Evolutionary conservation across 495 filamentous ascomycete species (phyloP).

Genomic region (Diplogelasinospora grovesii): DNA sequence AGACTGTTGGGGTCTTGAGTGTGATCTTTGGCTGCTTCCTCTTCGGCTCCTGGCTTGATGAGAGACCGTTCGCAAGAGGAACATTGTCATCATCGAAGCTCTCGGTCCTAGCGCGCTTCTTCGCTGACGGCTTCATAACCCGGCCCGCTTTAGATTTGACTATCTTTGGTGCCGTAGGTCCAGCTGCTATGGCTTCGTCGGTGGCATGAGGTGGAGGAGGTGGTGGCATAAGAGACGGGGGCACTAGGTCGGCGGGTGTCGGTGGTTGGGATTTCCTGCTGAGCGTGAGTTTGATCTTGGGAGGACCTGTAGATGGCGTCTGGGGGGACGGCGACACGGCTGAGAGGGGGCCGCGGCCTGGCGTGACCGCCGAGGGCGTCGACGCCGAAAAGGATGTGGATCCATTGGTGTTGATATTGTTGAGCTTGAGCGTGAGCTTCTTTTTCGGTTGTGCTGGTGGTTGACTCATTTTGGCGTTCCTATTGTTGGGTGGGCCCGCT

Average conservation of each 20-base stretch:
- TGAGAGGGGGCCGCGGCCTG: conserved; percentile 5
- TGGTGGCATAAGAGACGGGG: conserved; percentile 5
- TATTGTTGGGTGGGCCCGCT: too few species aligned
- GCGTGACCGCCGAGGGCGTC: conserved; percentile 6
- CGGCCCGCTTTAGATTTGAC: conserved; percentile 44
- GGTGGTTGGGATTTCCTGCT: conserved; percentile 38
- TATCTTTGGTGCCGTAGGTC: conserved; percentile 10
- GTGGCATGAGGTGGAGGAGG: neutral
- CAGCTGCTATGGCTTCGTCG: neutral
- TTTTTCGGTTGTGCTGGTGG: conserved; percentile 10
- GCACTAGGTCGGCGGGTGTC: conserved; percentile 33
- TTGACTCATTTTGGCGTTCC: conserved; percentile 13
- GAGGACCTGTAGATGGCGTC: conserved; percentile 33
- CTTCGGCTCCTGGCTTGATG: conserved; percentile 18
- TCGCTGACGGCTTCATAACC: conserved; percentile 40
- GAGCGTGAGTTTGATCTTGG: conserved; percentile 49
- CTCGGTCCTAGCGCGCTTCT: conserved; percentile 33
- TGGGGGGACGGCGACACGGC: conserved; percentile 19
- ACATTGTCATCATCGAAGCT: conserved; percentile 38
- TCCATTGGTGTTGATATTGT: conserved; percentile 3
- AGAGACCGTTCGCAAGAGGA: conserved; percentile 22
- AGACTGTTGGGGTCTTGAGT: conserved; percentile 14
- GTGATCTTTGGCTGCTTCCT: conserved; percentile 40
- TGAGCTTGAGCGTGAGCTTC: conserved; percentile 22
- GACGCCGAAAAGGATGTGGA: conserved; percentile 6